Conservation (phyloP, 2,329 filamentous ascomycete species). For the Talaromyces funiculosus region DNA sequence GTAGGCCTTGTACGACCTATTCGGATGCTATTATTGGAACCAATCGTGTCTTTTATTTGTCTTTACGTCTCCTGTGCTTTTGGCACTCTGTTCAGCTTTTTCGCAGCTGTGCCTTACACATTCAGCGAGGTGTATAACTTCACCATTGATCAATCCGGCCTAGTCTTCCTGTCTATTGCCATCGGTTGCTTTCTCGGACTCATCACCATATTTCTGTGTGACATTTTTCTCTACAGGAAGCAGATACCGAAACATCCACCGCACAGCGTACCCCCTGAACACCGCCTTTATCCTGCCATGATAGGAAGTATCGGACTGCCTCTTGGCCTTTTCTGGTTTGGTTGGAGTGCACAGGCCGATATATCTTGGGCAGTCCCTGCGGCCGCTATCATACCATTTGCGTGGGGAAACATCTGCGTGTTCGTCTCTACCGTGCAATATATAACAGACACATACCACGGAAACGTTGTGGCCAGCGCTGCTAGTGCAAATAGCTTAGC, state of each 20-base stretch:
- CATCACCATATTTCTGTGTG: slow-evolving; percentile 5
- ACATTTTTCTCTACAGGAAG: not conserved
- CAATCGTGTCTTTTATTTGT: slow-evolving; percentile 19
- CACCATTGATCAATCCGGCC: slow-evolving; percentile 47
- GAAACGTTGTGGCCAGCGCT: slow-evolving; percentile 25
- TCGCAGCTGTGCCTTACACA: slow-evolving; percentile 9
- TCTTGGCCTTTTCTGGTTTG: slow-evolving; percentile 45
- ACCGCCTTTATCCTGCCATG: slow-evolving; percentile 45
- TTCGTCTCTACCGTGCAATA: slow-evolving; percentile 16
- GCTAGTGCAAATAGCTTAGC: slow-evolving; percentile 30
- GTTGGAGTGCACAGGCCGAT: slow-evolving; percentile 38
- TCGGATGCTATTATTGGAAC: slow-evolving; percentile 22
- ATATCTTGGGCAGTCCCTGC: slow-evolving; percentile 37
- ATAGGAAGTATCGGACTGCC: slow-evolving; percentile 47
- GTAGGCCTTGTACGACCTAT: slow-evolving; percentile 15
- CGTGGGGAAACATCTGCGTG: slow-evolving; percentile 24
- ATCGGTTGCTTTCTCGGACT: slow-evolving; percentile 57
- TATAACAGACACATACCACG: slow-evolving; percentile 7
- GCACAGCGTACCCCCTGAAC: slow-evolving; percentile 43
- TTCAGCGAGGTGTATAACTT: slow-evolving; percentile 57
- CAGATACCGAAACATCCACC: not conserved
- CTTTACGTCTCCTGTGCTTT: slow-evolving; percentile 22
- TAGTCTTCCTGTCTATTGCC: slow-evolving; percentile 62
- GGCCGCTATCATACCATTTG: slow-evolving; percentile 22
- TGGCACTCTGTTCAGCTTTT: slow-evolving; percentile 20